Conservation (phyloP, 257 asterid genomes). For the Cinchona pubescens region DNA sequence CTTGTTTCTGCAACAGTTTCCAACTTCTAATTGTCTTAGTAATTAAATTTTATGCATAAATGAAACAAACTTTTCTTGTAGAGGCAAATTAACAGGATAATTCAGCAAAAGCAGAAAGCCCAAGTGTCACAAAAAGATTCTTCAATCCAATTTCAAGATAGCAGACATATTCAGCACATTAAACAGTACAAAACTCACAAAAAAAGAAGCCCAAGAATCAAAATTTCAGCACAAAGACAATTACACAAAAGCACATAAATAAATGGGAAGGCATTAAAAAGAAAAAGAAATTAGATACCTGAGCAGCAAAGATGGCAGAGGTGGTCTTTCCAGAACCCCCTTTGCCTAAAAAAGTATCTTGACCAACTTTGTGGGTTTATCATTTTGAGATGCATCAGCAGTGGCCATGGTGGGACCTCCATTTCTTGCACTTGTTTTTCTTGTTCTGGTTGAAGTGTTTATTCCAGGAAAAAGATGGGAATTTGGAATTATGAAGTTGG, state of each 20-base stretch:
- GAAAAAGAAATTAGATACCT: slow-evolving; percentile 42
- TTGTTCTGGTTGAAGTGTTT: slow-evolving; percentile 13
- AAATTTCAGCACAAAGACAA: neutral
- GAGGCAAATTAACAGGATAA: neutral
- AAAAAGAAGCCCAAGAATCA: neutral
- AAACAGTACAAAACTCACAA: neutral
- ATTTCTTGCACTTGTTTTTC: slow-evolving; percentile 23
- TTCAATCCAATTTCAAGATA: neutral
- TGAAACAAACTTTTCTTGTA: neutral
- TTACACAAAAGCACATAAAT: no score
- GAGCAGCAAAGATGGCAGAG: slow-evolving; percentile 90
- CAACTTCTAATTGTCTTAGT: neutral
- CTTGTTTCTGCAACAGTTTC: neutral
- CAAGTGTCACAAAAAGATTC: neutral
- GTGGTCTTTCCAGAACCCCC: slow-evolving; percentile 97
- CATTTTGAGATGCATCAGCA: slow-evolving; percentile 37
- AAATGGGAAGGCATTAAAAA: neutral
- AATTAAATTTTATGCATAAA: neutral
- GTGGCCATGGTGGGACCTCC: slow-evolving; percentile 35
- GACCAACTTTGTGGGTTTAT: slow-evolving; percentile 59
- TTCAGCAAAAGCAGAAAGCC: neutral
- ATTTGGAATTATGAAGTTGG: slow-evolving; percentile 8
- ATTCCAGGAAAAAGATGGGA: slow-evolving; percentile 26
- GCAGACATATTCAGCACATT: neutral
- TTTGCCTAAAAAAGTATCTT: slow-evolving; percentile 89